Base-by-base conservation (phyloP, 148 eudicot genomes). In the Bassia scoparia region DNA sequence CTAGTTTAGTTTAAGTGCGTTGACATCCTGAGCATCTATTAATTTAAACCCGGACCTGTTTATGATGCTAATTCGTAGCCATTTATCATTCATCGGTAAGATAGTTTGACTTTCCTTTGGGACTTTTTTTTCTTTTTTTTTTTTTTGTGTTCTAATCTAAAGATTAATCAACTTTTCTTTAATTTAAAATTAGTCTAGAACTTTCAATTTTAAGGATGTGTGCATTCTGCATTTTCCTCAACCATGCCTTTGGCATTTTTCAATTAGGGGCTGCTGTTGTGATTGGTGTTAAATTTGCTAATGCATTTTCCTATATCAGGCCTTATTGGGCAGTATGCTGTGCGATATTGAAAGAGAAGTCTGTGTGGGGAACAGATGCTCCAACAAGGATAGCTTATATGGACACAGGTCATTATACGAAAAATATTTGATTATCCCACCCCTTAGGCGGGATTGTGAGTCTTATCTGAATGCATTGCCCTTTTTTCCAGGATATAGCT, bases 281-380 rank as follows among this genome's bases (percentile, higher is more conserved):
- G 48, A 64, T 50, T 37, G 3, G 52, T 50, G 23, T 38, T 73
- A 49, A 79, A 14, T 74, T 60, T 69, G 58, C 53, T 29, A 30
- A 18, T 44, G 26, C 70, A 63, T 4, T 23, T 74, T 26, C 29
- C 30, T 31, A 58, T 66, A 30, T 23, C 82, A 95, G 99, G 97
- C 37, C 87, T 95, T 67, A 95, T 95, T 64, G 99, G 99, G 79
- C 99, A 95, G 82, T 95, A 95, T 85, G 99, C 99, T 33, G 99
- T 95, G 61, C 97, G 50, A 95, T 95, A 76, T 74, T 95, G 77
- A 97, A 95, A 90, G 97, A 92, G 80, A 91, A 95, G 79, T 91
- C 99, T 78, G 99, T 95, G 64, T 95, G 99, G 99, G 99, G 99
- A 67, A 95, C 99, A 62, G 99, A 95, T 91, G 99, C 99, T 64